A percentile compares a stretch with the other conserved stretches of the same genome.
These are phyloP conservation scores for Podaxis sp. DNA, from an alignment of 768 basidiomycete species.

Conservation along the genomic window DNA sequence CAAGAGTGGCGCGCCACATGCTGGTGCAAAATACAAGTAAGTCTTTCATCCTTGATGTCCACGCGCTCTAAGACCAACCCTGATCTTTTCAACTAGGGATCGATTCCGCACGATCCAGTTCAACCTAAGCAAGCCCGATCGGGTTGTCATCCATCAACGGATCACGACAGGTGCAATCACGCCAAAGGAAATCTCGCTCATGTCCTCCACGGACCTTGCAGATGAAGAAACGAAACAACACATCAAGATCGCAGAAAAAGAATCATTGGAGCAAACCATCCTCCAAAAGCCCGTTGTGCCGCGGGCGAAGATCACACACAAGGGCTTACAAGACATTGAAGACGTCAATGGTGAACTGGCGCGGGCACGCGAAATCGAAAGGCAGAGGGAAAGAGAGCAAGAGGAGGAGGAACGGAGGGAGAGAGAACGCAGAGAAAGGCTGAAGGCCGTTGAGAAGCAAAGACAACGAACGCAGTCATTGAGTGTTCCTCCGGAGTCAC, in stretches of 20 bases:
- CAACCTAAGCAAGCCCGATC: conserved; percentile 83
- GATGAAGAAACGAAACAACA: conserved; percentile 84
- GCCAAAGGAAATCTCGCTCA: conserved; percentile 72
- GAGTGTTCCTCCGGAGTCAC: conserved; percentile 76
- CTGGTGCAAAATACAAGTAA: conserved; percentile 82
- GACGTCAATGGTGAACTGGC: conserved; percentile 55
- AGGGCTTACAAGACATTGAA: conserved; percentile 90
- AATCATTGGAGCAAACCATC: conserved; percentile 84
- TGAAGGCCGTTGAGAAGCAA: conserved; percentile 43
- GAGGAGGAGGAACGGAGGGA: conserved; percentile 73
- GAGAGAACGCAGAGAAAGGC: conserved; percentile 63
- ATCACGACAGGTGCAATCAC: conserved; percentile 68
- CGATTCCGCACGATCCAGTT: conserved; percentile 89
- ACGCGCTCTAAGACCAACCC: not conserved
- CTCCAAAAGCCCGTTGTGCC: conserved; percentile 69
- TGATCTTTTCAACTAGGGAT: conserved; percentile 50
- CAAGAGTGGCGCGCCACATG: conserved; percentile 60
- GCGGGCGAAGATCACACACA: conserved; percentile 85
- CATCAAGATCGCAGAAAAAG: conserved; percentile 79
- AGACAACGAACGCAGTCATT: conserved; percentile 52
- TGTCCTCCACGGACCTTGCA: conserved; percentile 88
- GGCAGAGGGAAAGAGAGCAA: conserved; percentile 58
- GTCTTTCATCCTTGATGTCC: conserved; percentile 16
- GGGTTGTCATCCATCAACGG: conserved; percentile 74
- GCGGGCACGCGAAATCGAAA: conserved; percentile 49